phyloP scores from a whole-genome alignment of 1,139 yeast species.

The Yamadazyma sp. region DNA sequence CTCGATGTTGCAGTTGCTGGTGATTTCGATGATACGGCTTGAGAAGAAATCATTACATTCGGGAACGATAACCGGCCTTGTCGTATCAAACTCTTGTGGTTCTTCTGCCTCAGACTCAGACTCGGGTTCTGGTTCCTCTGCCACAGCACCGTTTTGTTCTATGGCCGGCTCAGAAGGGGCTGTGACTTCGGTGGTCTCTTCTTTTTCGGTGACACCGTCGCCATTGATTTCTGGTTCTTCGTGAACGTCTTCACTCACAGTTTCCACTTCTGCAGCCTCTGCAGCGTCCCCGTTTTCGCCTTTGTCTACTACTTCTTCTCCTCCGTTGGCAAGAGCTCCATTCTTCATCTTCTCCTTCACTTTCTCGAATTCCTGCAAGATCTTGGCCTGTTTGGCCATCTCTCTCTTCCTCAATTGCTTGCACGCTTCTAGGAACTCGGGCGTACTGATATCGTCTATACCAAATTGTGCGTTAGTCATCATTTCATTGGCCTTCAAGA shows the following conservation, averaged over 20 bases:
- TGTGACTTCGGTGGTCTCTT: too few species aligned
- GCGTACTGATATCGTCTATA: conserved; percentile 80
- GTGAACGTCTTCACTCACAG: background rate
- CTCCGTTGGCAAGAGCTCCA: background rate
- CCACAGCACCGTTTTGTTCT: conserved; percentile 16
- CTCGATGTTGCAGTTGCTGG: conserved; percentile 62
- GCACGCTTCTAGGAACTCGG: conserved; percentile 76
- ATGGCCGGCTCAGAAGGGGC: too few species aligned
- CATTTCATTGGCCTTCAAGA: conserved; percentile 93
- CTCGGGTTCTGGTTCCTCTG: conserved; percentile 14
- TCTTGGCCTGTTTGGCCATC: conserved; percentile 48
- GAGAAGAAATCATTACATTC: conserved; percentile 19
- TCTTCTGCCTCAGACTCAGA: conserved; percentile 29
- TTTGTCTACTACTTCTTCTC: background rate
- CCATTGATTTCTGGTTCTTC: background rate
- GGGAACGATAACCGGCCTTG: conserved; percentile 18
- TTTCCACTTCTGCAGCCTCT: background rate
- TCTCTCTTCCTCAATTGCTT: conserved; percentile 74
- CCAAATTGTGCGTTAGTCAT: conserved; percentile 94
- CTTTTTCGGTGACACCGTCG: too few species aligned
- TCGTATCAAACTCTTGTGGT: conserved; percentile 18
- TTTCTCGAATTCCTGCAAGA: conserved; percentile 39
- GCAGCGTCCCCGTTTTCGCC: too few species aligned
- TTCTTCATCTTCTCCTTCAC: background rate
- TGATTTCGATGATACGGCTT: conserved; percentile 27